Conservation (phyloP, 352 stramenopile genomes). For the Proteromonas lacertae region DNA sequence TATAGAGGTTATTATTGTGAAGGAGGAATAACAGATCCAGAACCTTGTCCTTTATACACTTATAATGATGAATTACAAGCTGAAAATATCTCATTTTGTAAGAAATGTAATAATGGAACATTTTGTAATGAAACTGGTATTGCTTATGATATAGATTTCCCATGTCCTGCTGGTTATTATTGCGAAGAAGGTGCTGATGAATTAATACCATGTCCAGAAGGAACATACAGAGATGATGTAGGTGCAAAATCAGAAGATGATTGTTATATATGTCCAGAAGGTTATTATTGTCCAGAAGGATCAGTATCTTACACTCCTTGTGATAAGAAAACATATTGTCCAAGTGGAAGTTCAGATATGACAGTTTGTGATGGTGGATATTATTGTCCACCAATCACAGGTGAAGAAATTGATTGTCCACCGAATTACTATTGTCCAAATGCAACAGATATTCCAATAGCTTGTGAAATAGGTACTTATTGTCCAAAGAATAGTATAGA, state of each 20-base stretch:
- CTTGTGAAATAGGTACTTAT: slow-evolving; percentile 10
- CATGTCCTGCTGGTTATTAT: slow-evolving; percentile 9
- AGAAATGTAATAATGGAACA: slow-evolving; percentile 26
- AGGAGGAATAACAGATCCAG: neutral
- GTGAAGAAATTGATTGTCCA: neutral
- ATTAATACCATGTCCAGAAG: slow-evolving; percentile 7
- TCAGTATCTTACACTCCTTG: slow-evolving; percentile 17
- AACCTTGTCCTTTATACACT: slow-evolving; percentile 4
- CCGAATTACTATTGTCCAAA: slow-evolving; percentile 1
- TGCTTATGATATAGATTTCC: slow-evolving; percentile 5
- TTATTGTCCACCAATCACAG: slow-evolving; percentile 1
- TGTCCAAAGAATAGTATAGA: slow-evolving; percentile 18
- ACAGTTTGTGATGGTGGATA: slow-evolving; percentile 4
- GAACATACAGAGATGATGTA: slow-evolving; percentile 8
- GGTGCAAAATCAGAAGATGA: slow-evolving; percentile 1
- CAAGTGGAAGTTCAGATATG: slow-evolving; percentile 15
- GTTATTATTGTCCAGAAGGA: slow-evolving; percentile 7
- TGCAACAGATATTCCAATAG: slow-evolving; percentile 3
- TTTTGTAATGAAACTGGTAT: slow-evolving; percentile 18
- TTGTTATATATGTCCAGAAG: no score
- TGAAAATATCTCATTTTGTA: no score
- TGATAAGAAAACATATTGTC: slow-evolving; percentile 27
- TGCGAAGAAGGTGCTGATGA: slow-evolving; percentile 5
- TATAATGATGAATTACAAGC: slow-evolving; percentile 4
- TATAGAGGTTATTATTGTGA: slow-evolving; percentile 33